A percentile compares a stretch with the other conserved stretches of the same genome.
Conservation (phyloP, 2,329 filamentous ascomycete genomes). For the Chalaropsis ovoidea region DNA sequence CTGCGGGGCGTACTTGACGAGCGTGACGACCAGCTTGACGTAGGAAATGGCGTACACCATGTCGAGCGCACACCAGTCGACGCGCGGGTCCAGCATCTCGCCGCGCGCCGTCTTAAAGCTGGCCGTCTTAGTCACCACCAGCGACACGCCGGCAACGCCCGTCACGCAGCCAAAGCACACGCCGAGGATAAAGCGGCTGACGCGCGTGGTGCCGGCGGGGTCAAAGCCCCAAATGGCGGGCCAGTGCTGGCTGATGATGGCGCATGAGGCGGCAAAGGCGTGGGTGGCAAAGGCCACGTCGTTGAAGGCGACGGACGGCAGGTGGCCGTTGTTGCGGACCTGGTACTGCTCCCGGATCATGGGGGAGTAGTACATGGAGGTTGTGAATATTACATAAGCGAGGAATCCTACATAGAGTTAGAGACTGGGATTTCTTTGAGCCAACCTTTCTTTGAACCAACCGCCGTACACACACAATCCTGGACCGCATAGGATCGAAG, state of each 20-base stretch:
- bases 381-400: slow-evolving; percentile 65
- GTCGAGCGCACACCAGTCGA: slow-evolving; percentile 53
- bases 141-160: slow-evolving; percentile 45
- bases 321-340: slow-evolving; percentile 59
- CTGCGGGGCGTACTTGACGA: slow-evolving; percentile 90
- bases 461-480: not conserved
- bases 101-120: slow-evolving; percentile 27
- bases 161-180: slow-evolving; percentile 59
- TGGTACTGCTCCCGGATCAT: slow-evolving; percentile 75
- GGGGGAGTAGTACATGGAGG: slow-evolving; percentile 67
- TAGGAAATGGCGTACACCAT: slow-evolving; percentile 64
- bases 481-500: not conserved
- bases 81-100: slow-evolving; percentile 31
- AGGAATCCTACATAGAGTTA: slow-evolving; percentile 47
- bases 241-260: slow-evolving; percentile 72
- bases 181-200: slow-evolving; percentile 52
- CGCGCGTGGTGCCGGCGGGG: slow-evolving; percentile 46
- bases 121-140: slow-evolving; percentile 37
- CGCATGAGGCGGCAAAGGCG: slow-evolving; percentile 58
- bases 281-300: slow-evolving; percentile 83
- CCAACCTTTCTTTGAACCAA: not conserved
- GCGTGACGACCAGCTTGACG: slow-evolving; percentile 77
- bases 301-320: slow-evolving; percentile 79
- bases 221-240: slow-evolving; percentile 69
- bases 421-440: not conserved